Evolutionary conservation across 257 asterid species (phyloP), one percentile per base, ranked within the genome.

Genomic region (Forsythia viridissima): DNA sequence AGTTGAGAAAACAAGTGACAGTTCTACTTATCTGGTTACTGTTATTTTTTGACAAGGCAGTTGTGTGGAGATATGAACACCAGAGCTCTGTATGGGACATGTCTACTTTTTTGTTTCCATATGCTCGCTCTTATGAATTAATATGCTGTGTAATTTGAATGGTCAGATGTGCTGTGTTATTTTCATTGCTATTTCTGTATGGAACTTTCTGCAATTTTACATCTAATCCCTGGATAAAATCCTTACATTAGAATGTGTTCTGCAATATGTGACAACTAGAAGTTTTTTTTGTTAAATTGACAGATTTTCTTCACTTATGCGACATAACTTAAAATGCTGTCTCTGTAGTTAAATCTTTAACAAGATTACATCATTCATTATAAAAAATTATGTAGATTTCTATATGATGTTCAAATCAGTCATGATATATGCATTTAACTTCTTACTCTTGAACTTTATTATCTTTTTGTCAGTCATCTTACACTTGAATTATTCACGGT

Each of bases 381-480:
- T 18, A 72, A 46, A 37, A 72, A 69, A 48, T 16, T 18, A 9
- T 36, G 38, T 44, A 42, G 2, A 39, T 39, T 71, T 71, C 30
- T 71, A 10, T 15, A 13, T 21, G 24, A 43, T 63, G 78, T 71
- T 73, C 51, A 59, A 57, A 36, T 13, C 39, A 52, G 57, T 66
- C 75, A 37, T 20, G 48, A 21, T 30, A 8, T 18, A 7, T 76
- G 71, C 21, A 52, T 65, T 36, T 13, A 40, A 40, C 65, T 76
- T 20, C 34, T 16, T 21, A 59, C 81, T 75, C 67, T 71, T 37
- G n/a, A 13, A 6, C 24, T 73, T 21, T 61, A 73, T 79, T 73
- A 21, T 63, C 72, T 80, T 73, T 74, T 73, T 80, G 81, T 48
- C 10, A 40, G 75, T 76, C 40, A 30, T 52, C 66, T 21, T 9